Evolutionary conservation across 805 yeast genomes (phyloP), one percentile per base, ranked within the genome.

Genomic region (Metschnikowia koreensis): DNA sequence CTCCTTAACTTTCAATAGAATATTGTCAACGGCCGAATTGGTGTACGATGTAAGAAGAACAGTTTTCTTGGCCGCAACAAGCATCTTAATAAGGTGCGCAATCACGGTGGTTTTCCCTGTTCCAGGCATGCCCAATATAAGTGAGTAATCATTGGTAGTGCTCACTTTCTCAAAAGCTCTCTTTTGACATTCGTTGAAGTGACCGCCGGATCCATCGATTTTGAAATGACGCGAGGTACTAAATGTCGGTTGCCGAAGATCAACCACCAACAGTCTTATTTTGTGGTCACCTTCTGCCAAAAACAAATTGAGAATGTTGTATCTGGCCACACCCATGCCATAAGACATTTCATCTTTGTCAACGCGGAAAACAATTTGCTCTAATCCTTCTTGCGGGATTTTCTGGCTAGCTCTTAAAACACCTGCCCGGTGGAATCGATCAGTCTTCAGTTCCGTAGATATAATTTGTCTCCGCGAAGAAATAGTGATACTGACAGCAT

Each of bases 101-200:
- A 94, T 91, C 0, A 92, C 87, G 0, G 98, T 90, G 1, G 97
- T 90, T 63, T 90, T 90, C 9, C 97, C 99, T 0, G 98, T 94
- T 3, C 99, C 99, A 0, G 99, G 99, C 99, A 94, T 94, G 0
- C 99, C 99, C 53, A 93, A 70, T 16, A 94, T 80, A 60, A 94
- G 73, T 4, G 92, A 76, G 63, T 89, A 94, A 64, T 92, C 96
- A 48, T 83, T 65, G 0, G 94, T 79, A 13, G 76, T 66, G 44
- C 90, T 64, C 0, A 84, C 89, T 53, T 76, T 80, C 13, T 82
- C 78, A 38, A 94, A 75, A 0, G 97, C 98, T 2, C 50, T 59
- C 5, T 72, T 53, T 63, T 94, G 99, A 61, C 90, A 96, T 0
- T 65, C 61, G 61, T 94, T 94, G 59, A 89, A 82, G 0, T 61